These are phyloP conservation scores for Rhytidiadelphus loreus DNA, from an alignment of 225 moss, liverwort and hornwort genomes.

Conservation along the genomic window DNA sequence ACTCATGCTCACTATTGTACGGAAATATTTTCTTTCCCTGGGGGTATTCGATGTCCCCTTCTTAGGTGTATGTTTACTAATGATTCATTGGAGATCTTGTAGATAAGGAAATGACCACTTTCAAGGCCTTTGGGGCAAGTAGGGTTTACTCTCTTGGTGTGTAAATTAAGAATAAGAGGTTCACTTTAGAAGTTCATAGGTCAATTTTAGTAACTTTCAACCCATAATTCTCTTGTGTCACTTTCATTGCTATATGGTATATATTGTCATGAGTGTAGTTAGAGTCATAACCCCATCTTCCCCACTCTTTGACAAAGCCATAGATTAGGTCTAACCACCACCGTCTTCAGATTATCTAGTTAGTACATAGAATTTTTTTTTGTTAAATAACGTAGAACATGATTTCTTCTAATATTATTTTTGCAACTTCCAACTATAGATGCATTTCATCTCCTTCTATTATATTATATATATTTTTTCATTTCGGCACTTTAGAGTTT, in stretches of 20 bases:
- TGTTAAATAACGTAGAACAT: too few relatives aligned
- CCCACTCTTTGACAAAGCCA: fast-evolving
- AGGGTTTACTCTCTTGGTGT: background rate
- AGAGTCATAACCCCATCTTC: background rate
- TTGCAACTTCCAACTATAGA: background rate
- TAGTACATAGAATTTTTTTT: background rate
- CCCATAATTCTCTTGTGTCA: background rate
- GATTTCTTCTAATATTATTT: background rate
- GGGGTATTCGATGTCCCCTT: background rate
- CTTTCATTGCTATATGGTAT: background rate
- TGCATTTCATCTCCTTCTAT: background rate
- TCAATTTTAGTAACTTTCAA: background rate
- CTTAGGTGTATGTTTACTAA: background rate
- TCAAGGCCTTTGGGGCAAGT: background rate
- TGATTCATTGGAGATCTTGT: background rate
- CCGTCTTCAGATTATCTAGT: background rate
- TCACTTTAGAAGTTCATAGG: background rate
- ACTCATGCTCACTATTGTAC: too few relatives aligned
- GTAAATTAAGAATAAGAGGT: background rate
- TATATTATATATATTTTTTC: background rate
- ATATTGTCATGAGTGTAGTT: background rate
- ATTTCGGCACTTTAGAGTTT: background rate
- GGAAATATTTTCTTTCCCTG: background rate
- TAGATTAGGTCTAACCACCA: background rate
- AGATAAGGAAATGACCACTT: background rate